phyloP scores from a whole-genome alignment of 345 rosid genomes.

The Brassica nigra region DNA sequence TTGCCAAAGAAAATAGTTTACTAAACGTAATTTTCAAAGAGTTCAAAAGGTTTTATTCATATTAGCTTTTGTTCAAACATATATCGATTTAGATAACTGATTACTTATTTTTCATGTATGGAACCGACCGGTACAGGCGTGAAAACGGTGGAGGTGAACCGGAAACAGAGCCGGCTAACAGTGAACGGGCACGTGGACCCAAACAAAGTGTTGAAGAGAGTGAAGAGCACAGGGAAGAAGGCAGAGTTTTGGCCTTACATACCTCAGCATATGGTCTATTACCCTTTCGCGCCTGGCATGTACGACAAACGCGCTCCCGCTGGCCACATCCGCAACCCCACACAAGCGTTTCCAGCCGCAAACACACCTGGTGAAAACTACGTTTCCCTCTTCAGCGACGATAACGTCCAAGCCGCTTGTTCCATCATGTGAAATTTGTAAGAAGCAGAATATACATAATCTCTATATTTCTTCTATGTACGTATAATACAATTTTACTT shows the following conservation, averaged over 20 bases:
- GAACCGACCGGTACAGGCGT: slow-evolving; percentile 41
- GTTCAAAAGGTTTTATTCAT: background rate
- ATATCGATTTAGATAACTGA: background rate
- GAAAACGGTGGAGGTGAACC: slow-evolving; percentile 52
- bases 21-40: background rate
- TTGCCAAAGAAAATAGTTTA: background rate
- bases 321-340: slow-evolving; percentile 49
- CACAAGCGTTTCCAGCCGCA: slow-evolving; percentile 48
- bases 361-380: slow-evolving; percentile 45
- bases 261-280: slow-evolving; percentile 53
- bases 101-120: background rate
- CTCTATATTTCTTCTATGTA: background rate
- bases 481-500: background rate
- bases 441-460: background rate
- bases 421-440: slow-evolving; percentile 47
- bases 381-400: slow-evolving; percentile 50
- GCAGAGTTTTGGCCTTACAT: slow-evolving; percentile 66
- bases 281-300: slow-evolving; percentile 57
- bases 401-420: slow-evolving; percentile 51
- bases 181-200: slow-evolving; percentile 57
- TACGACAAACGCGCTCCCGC: slow-evolving; percentile 62
- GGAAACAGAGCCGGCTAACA: slow-evolving; percentile 50
- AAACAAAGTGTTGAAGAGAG: slow-evolving; percentile 55
- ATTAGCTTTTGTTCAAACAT: background rate
- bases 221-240: slow-evolving; percentile 52